Evolutionary conservation across 139 green algal genomes (phyloP), one percentile per base, ranked within the genome.

Genomic region (Chlorella sorokiniana): DNA sequence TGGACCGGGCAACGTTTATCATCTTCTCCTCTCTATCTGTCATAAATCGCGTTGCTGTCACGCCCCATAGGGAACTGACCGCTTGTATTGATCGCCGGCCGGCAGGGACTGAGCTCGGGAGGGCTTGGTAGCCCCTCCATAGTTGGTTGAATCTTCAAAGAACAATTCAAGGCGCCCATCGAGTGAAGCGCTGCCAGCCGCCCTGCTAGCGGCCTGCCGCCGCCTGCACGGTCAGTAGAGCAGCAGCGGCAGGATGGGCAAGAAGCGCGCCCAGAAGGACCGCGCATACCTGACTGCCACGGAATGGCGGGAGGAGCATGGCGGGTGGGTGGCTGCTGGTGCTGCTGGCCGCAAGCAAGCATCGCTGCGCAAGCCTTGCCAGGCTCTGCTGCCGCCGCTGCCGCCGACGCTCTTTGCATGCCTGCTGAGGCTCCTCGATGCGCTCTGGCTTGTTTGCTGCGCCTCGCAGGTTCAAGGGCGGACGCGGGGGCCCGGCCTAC

Each of bases 271-370:
- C 3, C 25, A 35, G 5, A 84, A 84, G 76, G 91, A 94, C 67
- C 62, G 92, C 0, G 83, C 91, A 8, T 98, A 96, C 81, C 82
- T 98, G 7, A 99, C 95, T 0, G 88, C 88, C 20, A 98, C 95
- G 59, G 96, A 98, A 84, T 98, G 95, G 93, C 87, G 81, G 25
- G 91, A 92, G 75, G 95, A 98, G 64, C 91, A 93, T 81, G 94
- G 94, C 51, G 93, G 93, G 16, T 88, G 38, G 10, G 62, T 52
- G 33, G 42, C 38, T 9, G 38, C 1, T 67, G 18, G 63, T 48
- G 29, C 37, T 6, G 25, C 33, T 51, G 27, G 40, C 23, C 27
- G n/a, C n/a, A 20, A 31, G 5, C 23, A 27, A 63, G 31, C 41
- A 33, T 5, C 48, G 48, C n/a, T n/a, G n/a, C n/a, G n/a, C n/a